A percentile compares a stretch with the other conserved stretches of the same genome.
phyloP scores from a whole-genome alignment of 257 asterid species.

The Solanum sparsipilum region DNA sequence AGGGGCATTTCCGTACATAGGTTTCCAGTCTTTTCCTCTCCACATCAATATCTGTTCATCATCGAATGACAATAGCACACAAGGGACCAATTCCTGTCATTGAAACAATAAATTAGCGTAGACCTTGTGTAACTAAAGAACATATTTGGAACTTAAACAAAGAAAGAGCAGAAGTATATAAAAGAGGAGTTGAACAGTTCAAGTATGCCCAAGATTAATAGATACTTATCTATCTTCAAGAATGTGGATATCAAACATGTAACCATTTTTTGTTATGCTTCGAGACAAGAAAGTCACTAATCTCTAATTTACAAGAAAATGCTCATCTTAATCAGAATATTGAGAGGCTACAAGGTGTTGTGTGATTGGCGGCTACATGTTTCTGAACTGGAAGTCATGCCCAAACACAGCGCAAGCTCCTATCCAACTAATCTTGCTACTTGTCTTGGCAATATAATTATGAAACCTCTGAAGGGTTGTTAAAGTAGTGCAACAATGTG shows the following conservation, averaged over 20 bases:
- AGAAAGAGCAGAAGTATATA: background rate
- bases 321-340: background rate
- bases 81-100: constrained; percentile 84
- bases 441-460: background rate
- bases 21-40: constrained; percentile 93
- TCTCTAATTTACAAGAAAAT: background rate
- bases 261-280: background rate
- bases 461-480: background rate
- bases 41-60: constrained; percentile 86
- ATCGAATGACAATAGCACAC: constrained; percentile 80
- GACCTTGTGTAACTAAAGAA: background rate
- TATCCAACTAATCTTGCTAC: background rate
- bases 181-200: background rate
- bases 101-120: background rate
- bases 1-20: constrained; percentile 33
- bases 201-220: background rate
- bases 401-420: background rate
- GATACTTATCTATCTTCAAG: background rate
- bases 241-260: background rate
- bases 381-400: background rate
- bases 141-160: background rate
- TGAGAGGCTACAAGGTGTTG: background rate
- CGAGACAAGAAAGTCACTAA: background rate
- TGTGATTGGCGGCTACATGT: background rate
- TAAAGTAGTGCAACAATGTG: background rate